Evolutionary conservation across 2,329 filamentous ascomycete species (phyloP).

Genomic region (Metarhizium rileyi): DNA sequence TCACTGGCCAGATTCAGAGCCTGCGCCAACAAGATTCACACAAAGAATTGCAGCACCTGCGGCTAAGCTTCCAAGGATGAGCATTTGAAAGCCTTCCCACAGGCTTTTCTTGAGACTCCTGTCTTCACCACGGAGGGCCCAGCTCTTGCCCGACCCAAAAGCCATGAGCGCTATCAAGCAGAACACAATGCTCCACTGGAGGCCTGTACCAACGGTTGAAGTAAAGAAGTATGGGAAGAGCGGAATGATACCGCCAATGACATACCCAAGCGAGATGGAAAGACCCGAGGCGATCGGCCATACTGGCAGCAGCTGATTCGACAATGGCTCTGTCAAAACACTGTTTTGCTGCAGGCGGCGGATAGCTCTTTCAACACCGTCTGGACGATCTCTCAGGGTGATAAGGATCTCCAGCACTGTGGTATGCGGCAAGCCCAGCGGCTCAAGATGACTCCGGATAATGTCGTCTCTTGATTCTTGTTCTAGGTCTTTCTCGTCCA

Average conservation of each 20-base stretch:
- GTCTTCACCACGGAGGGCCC: conserved; percentile 18
- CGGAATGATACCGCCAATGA: conserved; percentile 52
- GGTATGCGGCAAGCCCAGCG: conserved; percentile 17
- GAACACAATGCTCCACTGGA: conserved; percentile 44
- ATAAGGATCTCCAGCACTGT: conserved; percentile 16
- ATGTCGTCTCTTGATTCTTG: conserved; percentile 11
- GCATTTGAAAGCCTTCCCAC: conserved; percentile 23
- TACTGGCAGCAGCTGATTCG: conserved; percentile 12
- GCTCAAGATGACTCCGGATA: conserved; percentile 23
- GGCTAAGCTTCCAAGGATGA: conserved; percentile 23
- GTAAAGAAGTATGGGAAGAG: conserved; percentile 52
- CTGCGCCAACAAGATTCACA: conserved; percentile 16
- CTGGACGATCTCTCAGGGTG: conserved; percentile 18
- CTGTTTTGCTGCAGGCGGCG: conserved; percentile 10
- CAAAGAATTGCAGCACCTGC: conserved; percentile 21
- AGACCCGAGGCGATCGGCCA: conserved; percentile 40
- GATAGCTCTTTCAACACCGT: conserved; percentile 17
- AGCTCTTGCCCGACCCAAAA: conserved; percentile 49
- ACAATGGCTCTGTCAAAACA: conserved; percentile 3
- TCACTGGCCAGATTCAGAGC: not conserved
- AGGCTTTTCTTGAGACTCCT: conserved; percentile 13
- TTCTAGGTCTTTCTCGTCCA: conserved; percentile 9
- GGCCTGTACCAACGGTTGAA: conserved; percentile 23
- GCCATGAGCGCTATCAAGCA: conserved; percentile 44
- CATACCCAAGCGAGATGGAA: conserved; percentile 52